These are phyloP conservation scores for Curvularia sp. DNA, from an alignment of 2,329 filamentous ascomycete genomes.

Conservation along the genomic window DNA sequence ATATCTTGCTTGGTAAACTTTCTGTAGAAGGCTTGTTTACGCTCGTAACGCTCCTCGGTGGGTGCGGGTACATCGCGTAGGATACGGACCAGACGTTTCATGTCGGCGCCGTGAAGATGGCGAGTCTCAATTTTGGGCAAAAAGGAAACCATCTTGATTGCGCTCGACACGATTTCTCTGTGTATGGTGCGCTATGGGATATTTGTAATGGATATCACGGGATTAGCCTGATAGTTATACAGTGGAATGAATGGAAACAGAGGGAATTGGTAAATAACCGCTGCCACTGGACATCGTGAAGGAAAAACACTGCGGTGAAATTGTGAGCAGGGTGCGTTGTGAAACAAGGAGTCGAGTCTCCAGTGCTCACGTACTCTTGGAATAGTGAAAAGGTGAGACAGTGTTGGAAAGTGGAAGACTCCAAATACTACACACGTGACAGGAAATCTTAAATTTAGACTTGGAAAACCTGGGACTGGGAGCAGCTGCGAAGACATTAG, in stretches of 20 bases:
- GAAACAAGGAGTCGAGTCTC: not conserved
- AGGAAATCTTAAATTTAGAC: not conserved
- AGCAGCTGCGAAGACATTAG: not conserved
- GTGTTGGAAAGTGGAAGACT: not conserved
- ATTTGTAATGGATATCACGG: not conserved
- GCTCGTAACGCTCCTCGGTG: not conserved
- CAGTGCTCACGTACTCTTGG: not conserved
- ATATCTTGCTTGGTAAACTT: slow-evolving; percentile 24
- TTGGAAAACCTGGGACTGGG: not conserved
- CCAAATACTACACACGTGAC: not conserved
- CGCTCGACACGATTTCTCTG: not conserved
- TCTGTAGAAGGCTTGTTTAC: slow-evolving; percentile 13
- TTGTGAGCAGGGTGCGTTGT: not conserved
- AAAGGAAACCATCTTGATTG: slow-evolving; percentile 18
- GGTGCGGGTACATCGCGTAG: slow-evolving; percentile 21
- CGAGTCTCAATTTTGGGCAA: slow-evolving; percentile 23
- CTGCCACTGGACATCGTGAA: slow-evolving; percentile 12
- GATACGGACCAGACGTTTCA: slow-evolving; percentile 35
- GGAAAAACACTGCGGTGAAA: not conserved
- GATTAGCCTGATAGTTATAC: slow-evolving; percentile 1
- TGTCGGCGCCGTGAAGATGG: slow-evolving; percentile 32
- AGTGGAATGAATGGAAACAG: slow-evolving; percentile 5
- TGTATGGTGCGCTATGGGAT: not conserved
- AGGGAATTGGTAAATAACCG: slow-evolving; percentile 2
- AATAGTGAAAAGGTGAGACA: not conserved